Conservation (phyloP, 2,329 filamentous ascomycete species). For the Gliomastix tumulicola region DNA sequence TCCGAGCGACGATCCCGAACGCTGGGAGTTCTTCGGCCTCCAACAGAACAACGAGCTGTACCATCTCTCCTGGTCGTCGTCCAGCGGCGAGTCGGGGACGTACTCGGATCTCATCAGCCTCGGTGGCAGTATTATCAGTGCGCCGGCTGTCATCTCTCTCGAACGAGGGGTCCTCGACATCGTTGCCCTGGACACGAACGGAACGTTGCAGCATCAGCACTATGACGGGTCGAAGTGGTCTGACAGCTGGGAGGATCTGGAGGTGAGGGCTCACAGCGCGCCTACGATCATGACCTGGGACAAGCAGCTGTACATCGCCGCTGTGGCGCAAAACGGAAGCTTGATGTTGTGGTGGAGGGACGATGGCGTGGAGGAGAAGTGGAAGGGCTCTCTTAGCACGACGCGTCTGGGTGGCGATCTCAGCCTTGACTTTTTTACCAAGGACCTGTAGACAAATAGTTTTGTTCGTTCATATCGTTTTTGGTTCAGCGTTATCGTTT, state of each 20-base stretch:
- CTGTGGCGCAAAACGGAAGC: too few species aligned
- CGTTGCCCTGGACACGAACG: not conserved
- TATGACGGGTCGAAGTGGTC: not conserved
- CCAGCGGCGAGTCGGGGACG: not conserved
- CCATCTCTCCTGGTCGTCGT: not conserved
- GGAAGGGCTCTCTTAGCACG: too few species aligned
- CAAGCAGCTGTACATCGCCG: not conserved
- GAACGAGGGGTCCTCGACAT: not conserved
- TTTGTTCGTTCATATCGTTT: too few species aligned
- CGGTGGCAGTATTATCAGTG: not conserved
- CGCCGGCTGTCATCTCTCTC: not conserved
- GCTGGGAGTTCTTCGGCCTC: constrained; percentile 1
- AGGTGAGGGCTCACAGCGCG: not conserved
- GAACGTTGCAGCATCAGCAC: not conserved
- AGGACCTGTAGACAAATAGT: too few species aligned
- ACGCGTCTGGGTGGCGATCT: too few species aligned
- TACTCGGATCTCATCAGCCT: constrained; percentile 1
- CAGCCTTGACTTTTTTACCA: too few species aligned
- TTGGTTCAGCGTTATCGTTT: too few species aligned
- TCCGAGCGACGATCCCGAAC: not conserved
- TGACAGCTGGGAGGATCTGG: not conserved
- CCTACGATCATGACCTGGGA: not conserved
- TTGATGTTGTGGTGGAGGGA: too few species aligned
- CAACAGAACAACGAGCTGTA: constrained; percentile 1
- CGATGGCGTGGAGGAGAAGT: too few species aligned